A percentile compares a stretch with the other conserved stretches of the same genome.
Evolutionary conservation across 441 rosid species (phyloP).

Genomic region (Gossypium lobatum): DNA sequence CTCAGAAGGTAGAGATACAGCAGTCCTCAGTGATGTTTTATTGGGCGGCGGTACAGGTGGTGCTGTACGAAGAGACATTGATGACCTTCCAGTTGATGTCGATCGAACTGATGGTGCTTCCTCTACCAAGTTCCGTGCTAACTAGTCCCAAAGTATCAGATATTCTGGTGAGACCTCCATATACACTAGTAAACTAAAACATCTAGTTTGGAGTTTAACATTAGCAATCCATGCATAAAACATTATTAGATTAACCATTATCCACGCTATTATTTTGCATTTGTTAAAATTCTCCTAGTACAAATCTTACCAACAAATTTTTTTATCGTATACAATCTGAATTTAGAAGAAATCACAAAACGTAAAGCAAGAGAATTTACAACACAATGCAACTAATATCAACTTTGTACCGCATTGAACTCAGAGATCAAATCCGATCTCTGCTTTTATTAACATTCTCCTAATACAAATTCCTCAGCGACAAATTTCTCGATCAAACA

Average conservation of each 20-base stretch:
- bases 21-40: constrained; percentile 45
- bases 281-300: background rate
- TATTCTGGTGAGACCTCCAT: constrained; percentile 14
- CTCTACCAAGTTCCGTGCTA: constrained; percentile 37
- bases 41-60: constrained; percentile 41
- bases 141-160: constrained; percentile 23
- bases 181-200: background rate
- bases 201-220: background rate
- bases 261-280: background rate
- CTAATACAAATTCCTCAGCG: background rate
- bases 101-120: constrained; percentile 32
- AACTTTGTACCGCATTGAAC: background rate
- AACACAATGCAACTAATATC: background rate
- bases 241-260: background rate
- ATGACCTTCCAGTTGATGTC: constrained; percentile 45
- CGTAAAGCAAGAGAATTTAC: background rate
- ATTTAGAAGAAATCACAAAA: background rate
- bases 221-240: background rate
- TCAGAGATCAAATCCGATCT: constrained; percentile 10
- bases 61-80: constrained; percentile 34
- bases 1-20: constrained; percentile 36
- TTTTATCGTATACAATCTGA: background rate
- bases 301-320: background rate
- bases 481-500: background rate
- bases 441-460: background rate